phyloP scores from a whole-genome alignment of 2,329 filamentous ascomycete species.

The Fusarium sp. region DNA sequence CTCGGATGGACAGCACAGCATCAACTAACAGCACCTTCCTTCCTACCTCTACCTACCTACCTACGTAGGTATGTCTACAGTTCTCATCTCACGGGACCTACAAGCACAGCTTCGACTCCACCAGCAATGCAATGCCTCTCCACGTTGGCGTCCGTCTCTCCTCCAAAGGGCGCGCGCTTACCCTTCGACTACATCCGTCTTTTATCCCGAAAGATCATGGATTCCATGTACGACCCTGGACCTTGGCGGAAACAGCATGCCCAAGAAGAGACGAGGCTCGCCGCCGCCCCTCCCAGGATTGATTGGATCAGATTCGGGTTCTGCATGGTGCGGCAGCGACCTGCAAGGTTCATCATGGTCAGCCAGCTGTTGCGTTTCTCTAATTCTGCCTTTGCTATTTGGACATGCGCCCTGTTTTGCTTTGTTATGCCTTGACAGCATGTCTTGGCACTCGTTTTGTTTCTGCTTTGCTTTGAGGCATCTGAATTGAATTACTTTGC shows the following conservation, averaged over 20 bases:
- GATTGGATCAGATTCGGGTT: constrained; percentile 36
- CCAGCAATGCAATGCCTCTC: constrained; percentile 26
- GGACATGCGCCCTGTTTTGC: not conserved
- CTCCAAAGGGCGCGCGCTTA: constrained; percentile 25
- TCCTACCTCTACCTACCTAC: not conserved
- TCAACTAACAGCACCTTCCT: not conserved
- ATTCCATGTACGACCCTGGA: constrained; percentile 2
- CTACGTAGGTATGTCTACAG: not conserved
- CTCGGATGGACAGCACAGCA: constrained; percentile 11
- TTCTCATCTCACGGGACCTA: not conserved
- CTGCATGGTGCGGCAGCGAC: constrained; percentile 38
- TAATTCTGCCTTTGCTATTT: not conserved
- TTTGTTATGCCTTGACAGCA: constrained; percentile 3
- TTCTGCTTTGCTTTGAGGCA: constrained; percentile 6
- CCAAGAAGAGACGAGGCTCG: constrained; percentile 14
- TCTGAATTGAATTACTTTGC: constrained; percentile 6
- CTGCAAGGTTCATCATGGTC: constrained; percentile 34
- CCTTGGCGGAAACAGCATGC: constrained; percentile 29
- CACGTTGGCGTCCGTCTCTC: constrained; percentile 12
- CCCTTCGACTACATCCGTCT: constrained; percentile 18
- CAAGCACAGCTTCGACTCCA: constrained; percentile 25
- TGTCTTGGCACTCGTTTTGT: constrained; percentile 4
- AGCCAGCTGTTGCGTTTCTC: not conserved
- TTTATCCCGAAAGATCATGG: constrained; percentile 20
- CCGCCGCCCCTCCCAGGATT: constrained; percentile 13